phyloP scores from a whole-genome alignment of 768 basidiomycete genomes.

The Leccinellum rugosiceps region DNA sequence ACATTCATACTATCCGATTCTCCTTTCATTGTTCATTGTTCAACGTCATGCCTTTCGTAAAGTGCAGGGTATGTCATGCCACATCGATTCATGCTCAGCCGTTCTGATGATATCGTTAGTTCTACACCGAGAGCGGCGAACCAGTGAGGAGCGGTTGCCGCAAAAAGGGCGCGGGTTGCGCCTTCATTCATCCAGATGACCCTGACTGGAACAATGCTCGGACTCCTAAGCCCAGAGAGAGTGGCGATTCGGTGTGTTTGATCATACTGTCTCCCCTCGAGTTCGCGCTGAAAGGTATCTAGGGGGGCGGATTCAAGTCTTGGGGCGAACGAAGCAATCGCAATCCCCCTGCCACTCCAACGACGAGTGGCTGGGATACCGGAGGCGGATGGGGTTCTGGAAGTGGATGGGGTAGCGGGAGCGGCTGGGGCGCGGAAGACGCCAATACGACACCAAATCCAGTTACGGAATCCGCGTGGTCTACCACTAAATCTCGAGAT shows the following conservation, averaged over 20 bases:
- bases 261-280: neutral
- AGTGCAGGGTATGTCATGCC: conserved; percentile 22
- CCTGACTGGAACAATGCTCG: conserved; percentile 21
- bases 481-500: neutral
- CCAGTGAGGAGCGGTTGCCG: conserved; percentile 28
- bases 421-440: conserved; percentile 7
- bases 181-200: conserved; percentile 31
- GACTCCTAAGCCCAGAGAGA: conserved; percentile 7
- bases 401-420: conserved; percentile 8
- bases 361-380: neutral
- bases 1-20: neutral
- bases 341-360: neutral
- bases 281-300: neutral
- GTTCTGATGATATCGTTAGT: conserved; percentile 15
- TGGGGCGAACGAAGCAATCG: conserved; percentile 3
- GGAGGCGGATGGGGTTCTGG: conserved; percentile 7
- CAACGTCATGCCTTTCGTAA: conserved; percentile 21
- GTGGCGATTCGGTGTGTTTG: conserved; percentile 19
- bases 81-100: conserved; percentile 1
- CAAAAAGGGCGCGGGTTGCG: conserved; percentile 19
- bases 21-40: neutral
- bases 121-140: conserved; percentile 30
- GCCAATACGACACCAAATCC: conserved; percentile 5
- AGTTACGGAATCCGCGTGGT: neutral
- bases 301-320: conserved; percentile 13